A percentile compares a stretch with the other conserved stretches of the same genome.
Evolutionary conservation across 805 yeast species (phyloP).

Genomic region (Lipomyces yamadae): DNA sequence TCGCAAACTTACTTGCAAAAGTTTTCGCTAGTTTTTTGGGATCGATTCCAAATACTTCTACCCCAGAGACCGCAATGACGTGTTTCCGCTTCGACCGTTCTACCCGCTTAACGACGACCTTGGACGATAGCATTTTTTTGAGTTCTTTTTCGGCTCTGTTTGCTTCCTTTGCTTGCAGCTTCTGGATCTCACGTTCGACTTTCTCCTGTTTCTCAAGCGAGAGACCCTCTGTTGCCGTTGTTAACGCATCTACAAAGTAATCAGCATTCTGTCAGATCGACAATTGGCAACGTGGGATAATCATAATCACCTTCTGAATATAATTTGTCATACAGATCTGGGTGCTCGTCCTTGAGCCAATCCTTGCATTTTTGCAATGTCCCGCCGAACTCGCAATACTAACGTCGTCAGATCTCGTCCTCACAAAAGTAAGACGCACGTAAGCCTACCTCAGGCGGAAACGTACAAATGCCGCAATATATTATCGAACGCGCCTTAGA

Average conservation of each 20-base stretch:
- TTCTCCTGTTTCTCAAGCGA: conserved; percentile 81
- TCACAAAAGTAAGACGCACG: not conserved
- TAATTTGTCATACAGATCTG: conserved; percentile 60
- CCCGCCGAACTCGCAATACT: conserved; percentile 90
- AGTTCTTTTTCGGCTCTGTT: conserved; percentile 83
- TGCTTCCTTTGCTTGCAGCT: conserved; percentile 67
- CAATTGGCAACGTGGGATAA: not conserved
- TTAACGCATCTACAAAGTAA: conserved; percentile 51
- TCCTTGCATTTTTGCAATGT: conserved; percentile 77
- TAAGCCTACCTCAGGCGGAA: conserved; percentile 37
- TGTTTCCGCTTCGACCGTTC: conserved; percentile 90
- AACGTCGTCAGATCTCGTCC: not conserved
- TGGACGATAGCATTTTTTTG: conserved; percentile 76
- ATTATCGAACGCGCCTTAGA: conserved; percentile 28
- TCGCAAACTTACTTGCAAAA: conserved; percentile 92
- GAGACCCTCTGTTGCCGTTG: conserved; percentile 52
- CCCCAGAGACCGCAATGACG: conserved; percentile 81
- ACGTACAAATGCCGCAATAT: conserved; percentile 40
- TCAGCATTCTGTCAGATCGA: conserved; percentile 6
- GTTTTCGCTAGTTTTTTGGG: conserved; percentile 89
- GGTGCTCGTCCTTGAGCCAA: conserved; percentile 70
- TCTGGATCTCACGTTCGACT: conserved; percentile 78
- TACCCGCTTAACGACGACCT: conserved; percentile 80
- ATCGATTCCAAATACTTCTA: conserved; percentile 87
- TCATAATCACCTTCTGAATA: conserved; percentile 56